Conservation (phyloP, 169 alveolate species). For the Plasmodium yoelii region DNA sequence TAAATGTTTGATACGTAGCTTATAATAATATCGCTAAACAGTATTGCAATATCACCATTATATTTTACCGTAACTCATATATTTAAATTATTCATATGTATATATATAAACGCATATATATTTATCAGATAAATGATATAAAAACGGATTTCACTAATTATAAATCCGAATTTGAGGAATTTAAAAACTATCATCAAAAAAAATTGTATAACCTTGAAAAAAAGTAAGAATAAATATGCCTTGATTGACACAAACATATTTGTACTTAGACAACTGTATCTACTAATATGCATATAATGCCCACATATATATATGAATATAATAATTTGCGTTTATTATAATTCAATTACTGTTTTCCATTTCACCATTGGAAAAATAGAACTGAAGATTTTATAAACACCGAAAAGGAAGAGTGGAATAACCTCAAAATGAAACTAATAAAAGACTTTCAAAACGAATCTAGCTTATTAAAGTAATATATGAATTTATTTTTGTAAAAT, state of each 20-base stretch:
- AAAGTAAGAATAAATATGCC: slow-evolving; percentile 25
- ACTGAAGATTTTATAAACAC: slow-evolving; percentile 65
- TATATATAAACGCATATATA: slow-evolving; percentile 1
- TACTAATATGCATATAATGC: neutral
- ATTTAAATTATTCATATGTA: neutral
- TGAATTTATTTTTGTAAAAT: neutral
- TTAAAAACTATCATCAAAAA: slow-evolving; percentile 50
- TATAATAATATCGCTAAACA: neutral
- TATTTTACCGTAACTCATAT: slow-evolving; percentile 1
- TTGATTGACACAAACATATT: neutral
- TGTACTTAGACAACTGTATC: neutral
- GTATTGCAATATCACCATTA: neutral
- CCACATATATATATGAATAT: no score
- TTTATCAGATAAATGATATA: slow-evolving; percentile 59
- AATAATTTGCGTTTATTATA: neutral
- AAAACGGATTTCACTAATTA: slow-evolving; percentile 50
- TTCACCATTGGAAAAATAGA: neutral
- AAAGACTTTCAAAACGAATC: slow-evolving; percentile 65
- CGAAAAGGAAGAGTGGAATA: slow-evolving; percentile 73
- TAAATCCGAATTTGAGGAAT: slow-evolving; percentile 63
- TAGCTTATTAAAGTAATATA: slow-evolving; percentile 44
- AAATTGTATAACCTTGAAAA: slow-evolving; percentile 40
- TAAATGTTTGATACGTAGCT: neutral
- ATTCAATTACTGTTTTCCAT: no score
- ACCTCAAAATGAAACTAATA: slow-evolving; percentile 49